These are phyloP conservation scores for Xylariomycetidae sp. DNA, from an alignment of 2,329 filamentous ascomycete species.

Conservation along the genomic window DNA sequence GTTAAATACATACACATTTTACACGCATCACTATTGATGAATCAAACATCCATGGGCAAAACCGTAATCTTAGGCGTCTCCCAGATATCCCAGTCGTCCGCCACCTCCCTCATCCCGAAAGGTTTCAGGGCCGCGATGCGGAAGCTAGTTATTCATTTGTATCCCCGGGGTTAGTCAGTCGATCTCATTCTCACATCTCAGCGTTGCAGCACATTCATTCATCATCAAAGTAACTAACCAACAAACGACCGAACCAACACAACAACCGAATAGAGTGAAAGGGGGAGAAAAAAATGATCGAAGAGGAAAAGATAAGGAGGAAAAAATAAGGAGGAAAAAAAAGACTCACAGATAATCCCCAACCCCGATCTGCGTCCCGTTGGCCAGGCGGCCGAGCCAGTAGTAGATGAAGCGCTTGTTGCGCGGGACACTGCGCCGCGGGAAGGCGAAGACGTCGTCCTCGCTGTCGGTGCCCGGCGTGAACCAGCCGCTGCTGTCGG, in stretches of 20 bases:
- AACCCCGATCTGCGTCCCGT: conserved; percentile 34
- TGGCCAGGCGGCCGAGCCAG: conserved; percentile 39
- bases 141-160: conserved; percentile 20
- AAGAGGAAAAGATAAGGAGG: not conserved
- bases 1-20: not conserved
- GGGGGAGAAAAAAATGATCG: not conserved
- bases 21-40: conserved; percentile 10
- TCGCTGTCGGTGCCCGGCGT: conserved; percentile 31
- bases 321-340: not conserved
- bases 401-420: conserved; percentile 29
- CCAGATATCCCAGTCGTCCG: conserved; percentile 39
- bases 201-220: no score
- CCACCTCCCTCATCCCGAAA: conserved; percentile 35
- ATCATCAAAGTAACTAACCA: no score
- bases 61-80: conserved; percentile 30
- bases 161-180: not conserved
- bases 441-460: conserved; percentile 35
- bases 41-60: no score
- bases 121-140: conserved; percentile 37
- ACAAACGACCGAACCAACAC: no score
- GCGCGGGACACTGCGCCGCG: conserved; percentile 29
- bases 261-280: no score
- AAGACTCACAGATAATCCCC: conserved; percentile 35
- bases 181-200: no score
- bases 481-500: conserved; percentile 28